Percentiles rank a stretch among this genome's conserved stretches.
Conservation (phyloP, 805 yeast genomes). For the Kurtzmaniella cleridarum region DNA sequence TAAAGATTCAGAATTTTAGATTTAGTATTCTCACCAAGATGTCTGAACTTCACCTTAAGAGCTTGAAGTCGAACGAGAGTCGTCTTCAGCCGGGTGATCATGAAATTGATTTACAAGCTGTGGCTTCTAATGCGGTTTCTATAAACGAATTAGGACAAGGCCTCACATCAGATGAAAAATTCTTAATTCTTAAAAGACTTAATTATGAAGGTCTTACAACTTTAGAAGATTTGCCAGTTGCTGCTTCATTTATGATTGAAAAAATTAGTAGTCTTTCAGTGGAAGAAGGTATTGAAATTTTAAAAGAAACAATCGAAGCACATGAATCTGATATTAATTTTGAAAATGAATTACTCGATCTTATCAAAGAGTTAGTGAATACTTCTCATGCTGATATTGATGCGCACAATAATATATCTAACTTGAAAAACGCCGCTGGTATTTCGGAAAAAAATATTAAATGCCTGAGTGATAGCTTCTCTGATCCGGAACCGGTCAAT, state of each 20-base stretch:
- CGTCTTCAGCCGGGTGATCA: constrained; percentile 2
- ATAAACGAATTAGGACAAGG: constrained; percentile 18
- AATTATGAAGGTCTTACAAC: constrained; percentile 19
- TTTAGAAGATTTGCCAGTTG: constrained; percentile 26
- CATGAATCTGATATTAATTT: constrained; percentile 47
- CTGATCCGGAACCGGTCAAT: not conserved
- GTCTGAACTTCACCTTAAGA: too few relatives aligned
- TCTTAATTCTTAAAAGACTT: constrained; percentile 21
- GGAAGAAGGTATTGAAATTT: constrained; percentile 35
- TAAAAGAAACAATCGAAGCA: constrained; percentile 33
- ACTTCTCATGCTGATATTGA: not conserved
- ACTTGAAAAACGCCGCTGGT: not conserved
- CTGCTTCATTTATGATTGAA: constrained; percentile 22
- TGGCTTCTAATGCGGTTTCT: constrained; percentile 19
- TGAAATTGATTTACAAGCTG: constrained; percentile 12
- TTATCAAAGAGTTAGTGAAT: constrained; percentile 17
- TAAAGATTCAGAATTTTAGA: too few relatives aligned
- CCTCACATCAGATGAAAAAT: constrained; percentile 21
- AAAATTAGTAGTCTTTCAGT: constrained; percentile 22
- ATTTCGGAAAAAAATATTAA: constrained; percentile 6
- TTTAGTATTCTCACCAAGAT: too few relatives aligned
- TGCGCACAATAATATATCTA: not conserved
- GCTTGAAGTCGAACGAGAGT: too few relatives aligned
- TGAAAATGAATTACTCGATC: constrained; percentile 30
- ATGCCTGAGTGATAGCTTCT: constrained; percentile 9